A percentile compares a stretch with the other conserved stretches of the same genome.
phyloP scores from a whole-genome alignment of 176 grass and related monocot genomes.

The Oryza glumipatula region DNA sequence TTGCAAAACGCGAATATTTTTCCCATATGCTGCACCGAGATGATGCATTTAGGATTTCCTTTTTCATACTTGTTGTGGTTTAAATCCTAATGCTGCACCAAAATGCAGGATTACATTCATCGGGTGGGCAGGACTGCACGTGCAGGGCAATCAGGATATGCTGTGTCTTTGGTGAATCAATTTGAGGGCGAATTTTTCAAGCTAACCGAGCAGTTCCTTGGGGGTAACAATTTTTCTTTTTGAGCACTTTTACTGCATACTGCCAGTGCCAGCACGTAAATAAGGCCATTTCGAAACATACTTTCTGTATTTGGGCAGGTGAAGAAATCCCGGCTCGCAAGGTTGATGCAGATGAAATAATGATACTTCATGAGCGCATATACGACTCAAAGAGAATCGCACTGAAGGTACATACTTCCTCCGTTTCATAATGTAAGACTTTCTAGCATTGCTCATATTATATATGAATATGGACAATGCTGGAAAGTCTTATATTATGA shows the following conservation, averaged over 20 bases:
- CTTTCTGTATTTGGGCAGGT: slow-evolving; percentile 44
- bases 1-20: not conserved
- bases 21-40: not conserved
- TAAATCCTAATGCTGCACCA: not conserved
- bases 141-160: slow-evolving; percentile 81
- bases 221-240: slow-evolving; percentile 45
- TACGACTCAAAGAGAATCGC: slow-evolving; percentile 74
- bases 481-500: too few relatives aligned
- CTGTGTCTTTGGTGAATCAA: slow-evolving; percentile 89
- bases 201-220: slow-evolving; percentile 74
- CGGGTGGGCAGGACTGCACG: slow-evolving; percentile 94
- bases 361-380: slow-evolving; percentile 62
- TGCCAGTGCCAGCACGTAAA: not conserved
- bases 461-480: too few relatives aligned
- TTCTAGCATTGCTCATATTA: too few relatives aligned
- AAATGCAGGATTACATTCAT: slow-evolving; percentile 95
- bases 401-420: slow-evolving; percentile 48
- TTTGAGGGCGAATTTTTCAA: slow-evolving; percentile 86
- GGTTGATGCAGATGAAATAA: slow-evolving; percentile 55
- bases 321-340: slow-evolving; percentile 35
- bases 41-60: slow-evolving; percentile 1
- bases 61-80: not conserved
- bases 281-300: not conserved
- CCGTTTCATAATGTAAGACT: too few relatives aligned
- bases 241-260: not conserved